Base-by-base conservation (phyloP, 345 rosid species). In the Lenwebbia sp. region DNA sequence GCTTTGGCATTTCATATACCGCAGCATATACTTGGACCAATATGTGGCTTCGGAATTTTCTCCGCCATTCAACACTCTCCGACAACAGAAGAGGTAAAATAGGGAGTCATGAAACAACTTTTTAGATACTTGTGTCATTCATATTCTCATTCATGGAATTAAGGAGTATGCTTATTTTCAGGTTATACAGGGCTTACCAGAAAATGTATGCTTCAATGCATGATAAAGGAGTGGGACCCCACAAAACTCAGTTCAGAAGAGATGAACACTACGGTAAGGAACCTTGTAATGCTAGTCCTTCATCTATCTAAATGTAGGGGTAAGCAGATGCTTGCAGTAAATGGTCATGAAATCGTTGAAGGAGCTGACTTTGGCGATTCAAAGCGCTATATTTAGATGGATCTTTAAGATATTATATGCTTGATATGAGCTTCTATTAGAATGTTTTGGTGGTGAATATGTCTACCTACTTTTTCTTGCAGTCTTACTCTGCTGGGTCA, bases 1-100 rank as follows among this genome's bases (percentile, higher is more conserved):
- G 89, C 93, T 98, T 54, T 96, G 99, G 99, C 98, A 98, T 93
- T 98, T 98, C 91, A 94, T 98, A 56, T 98, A 98, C 85, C 99
- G 97, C 84, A 98, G 99, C 88, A 91, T 95, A 86, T 95, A 92
- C 92, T 92, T 98, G 90, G 98, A 98, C 91, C 99, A 98, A 83
- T 98, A 96, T 86, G 91, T 95, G 26, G 91, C 98, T 57, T 96
- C 99, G 4, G 99, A 98, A 88, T 93, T 98, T 88, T 93, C 99
- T 47, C 88, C 96, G 5, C 99, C 98, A 33, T 91, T 98, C 85
- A 92, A 85, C 88, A 95, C 91, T 88, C 94, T 89, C 74, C 94
- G 86, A 84, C 98, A 94, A 74, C 96, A 95, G 90, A 96, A 98
- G 90, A 95, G 98, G 99, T 93, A 88, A 88, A n/a, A 23, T 1